Base-by-base conservation (phyloP, 768 basidiomycete species). In the Piloderma croceum region DNA sequence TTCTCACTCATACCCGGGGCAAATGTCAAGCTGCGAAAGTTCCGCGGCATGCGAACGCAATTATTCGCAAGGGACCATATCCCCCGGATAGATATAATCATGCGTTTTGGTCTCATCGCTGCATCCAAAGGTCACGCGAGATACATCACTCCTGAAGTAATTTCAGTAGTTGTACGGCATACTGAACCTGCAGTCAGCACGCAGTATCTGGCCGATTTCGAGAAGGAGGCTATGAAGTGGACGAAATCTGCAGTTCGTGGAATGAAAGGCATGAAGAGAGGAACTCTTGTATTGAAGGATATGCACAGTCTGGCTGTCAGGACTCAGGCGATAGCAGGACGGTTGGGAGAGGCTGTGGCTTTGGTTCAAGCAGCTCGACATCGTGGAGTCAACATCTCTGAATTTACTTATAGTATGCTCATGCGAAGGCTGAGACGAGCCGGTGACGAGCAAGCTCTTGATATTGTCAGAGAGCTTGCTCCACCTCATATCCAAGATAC, bases 151-250 rank as follows among this genome's bases (percentile, higher is more conserved):
- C 3, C 20, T 0, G 5, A 53, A 6, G 52, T 57, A 36, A 43
- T 76, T 23, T 61, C 67, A 2, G 54, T 58, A 4, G 53, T 83
- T 15, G 58, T 72, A 27, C 70, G 70, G 17, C 74, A 68, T 53
- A 63, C 71, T 3, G 42, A 54, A 5, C 59, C 61, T 3, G 46
- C 58, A 2, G 49, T 62, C 31, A 59, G 61, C 42, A 44, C 53
- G 33, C 45, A 43, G 5, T 79, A 78, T 49, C 43, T 83, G 24
- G 40, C 45, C 3, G 32, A 60, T n/a, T 46, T 61, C 9, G 42
- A 57, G 5, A 17, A 42, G 6, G 42, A 60, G 7, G 57, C 68
- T 21, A 55, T 66, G 22, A 59, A 63, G 37, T 39, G 15, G 52
- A 52, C 18, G 49, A 51, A 36, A 34, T 44, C 17, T 24, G 18